phyloP scores from a whole-genome alignment of 208 protist genomes.

The Tritrichomonas foetus region DNA sequence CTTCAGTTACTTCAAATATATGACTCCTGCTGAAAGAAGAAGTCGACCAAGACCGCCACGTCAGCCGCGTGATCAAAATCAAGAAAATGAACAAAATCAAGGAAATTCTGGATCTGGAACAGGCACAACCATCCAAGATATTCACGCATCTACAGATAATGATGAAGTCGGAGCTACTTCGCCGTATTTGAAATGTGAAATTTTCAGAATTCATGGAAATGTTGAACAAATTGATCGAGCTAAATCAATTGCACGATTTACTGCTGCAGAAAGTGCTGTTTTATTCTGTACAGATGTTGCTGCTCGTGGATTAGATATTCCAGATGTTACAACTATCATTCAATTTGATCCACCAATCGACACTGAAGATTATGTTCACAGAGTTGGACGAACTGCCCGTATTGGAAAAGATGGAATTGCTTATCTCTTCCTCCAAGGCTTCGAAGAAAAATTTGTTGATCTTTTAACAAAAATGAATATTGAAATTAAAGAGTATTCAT shows the following conservation, averaged over 20 bases:
- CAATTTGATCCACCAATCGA: constrained; percentile 92
- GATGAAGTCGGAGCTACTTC: constrained; percentile 28
- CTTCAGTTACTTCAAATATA: not conserved
- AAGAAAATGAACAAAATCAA: not conserved
- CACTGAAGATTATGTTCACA: constrained; percentile 85
- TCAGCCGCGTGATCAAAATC: not conserved
- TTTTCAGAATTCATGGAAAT: constrained; percentile 85
- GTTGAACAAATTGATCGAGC: constrained; percentile 83
- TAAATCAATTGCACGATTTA: constrained; percentile 74
- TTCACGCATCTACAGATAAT: constrained; percentile 13
- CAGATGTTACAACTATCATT: constrained; percentile 86
- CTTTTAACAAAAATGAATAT: not conserved
- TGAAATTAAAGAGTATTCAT: not conserved
- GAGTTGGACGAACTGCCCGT: constrained; percentile 49
- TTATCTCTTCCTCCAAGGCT: not conserved
- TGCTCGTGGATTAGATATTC: constrained; percentile 72
- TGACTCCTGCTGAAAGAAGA: not conserved
- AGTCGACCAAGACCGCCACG: not conserved
- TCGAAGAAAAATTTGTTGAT: not conserved
- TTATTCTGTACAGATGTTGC: constrained; percentile 85
- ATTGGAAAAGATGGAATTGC: constrained; percentile 35
- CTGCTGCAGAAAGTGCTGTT: constrained; percentile 70
- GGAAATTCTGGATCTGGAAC: not conserved
- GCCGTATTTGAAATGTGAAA: not conserved
- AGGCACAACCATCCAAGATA: not conserved